A percentile compares a stretch with the other conserved stretches of the same genome.
These are phyloP conservation scores for Pyricularia grisea DNA, from an alignment of 2,329 filamentous ascomycete genomes.

Conservation along the genomic window DNA sequence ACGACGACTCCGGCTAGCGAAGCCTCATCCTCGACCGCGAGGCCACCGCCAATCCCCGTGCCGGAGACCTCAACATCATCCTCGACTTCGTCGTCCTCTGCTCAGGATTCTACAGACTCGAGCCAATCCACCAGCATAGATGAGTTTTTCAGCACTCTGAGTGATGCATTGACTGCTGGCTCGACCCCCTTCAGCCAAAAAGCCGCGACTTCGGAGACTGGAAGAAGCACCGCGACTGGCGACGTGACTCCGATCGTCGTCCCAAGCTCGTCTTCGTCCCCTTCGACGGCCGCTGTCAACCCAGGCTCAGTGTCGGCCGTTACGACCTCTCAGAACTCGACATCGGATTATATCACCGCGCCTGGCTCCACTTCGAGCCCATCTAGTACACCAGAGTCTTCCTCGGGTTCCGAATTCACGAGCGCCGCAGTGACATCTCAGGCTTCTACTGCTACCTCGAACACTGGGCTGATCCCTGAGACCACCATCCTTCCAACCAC, in stretches of 20 bases:
- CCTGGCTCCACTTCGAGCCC: too few relatives aligned
- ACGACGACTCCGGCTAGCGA: conserved; percentile 26
- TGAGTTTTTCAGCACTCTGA: not conserved
- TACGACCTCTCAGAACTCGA: not conserved
- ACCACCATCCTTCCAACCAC: conserved; percentile 5
- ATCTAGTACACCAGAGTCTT: not conserved
- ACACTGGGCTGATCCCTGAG: not conserved
- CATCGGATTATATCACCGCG: not conserved
- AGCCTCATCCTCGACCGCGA: not conserved
- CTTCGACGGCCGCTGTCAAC: conserved; percentile 6
- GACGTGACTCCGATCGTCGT: conserved; percentile 18
- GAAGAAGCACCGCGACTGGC: conserved; percentile 3
- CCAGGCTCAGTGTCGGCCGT: not conserved
- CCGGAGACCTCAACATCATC: not conserved
- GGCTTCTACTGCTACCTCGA: not conserved
- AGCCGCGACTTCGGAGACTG: not conserved
- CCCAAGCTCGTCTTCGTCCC: conserved; percentile 16
- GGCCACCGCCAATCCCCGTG: not conserved
- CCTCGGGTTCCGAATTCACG: not conserved
- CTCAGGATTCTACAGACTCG: not conserved
- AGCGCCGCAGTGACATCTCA: not conserved
- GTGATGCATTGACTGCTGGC: conserved; percentile 11
- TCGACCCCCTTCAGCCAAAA: conserved; percentile 1
- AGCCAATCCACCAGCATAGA: not conserved
- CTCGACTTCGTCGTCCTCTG: not conserved